phyloP scores from a whole-genome alignment of 2,329 filamentous ascomycete species.

The Rutstroemia sp. region DNA sequence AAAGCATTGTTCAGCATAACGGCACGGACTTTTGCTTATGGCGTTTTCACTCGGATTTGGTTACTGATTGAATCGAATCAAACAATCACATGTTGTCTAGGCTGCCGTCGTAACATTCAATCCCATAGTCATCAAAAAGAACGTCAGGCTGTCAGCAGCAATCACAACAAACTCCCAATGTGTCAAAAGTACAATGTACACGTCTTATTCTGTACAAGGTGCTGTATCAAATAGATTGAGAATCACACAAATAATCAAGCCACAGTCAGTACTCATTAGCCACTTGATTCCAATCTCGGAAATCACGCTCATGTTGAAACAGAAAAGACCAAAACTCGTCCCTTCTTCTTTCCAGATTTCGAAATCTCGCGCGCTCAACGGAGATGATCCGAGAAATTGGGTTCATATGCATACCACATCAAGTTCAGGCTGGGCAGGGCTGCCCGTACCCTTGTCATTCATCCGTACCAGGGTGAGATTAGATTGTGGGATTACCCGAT shows the following conservation, averaged over 20 bases:
- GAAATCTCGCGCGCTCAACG: neutral
- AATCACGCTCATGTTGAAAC: too few relatives aligned
- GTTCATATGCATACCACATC: neutral
- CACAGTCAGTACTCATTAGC: neutral
- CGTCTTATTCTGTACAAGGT: neutral
- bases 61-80: neutral
- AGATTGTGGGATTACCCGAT: constrained; percentile 11
- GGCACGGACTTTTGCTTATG: neutral
- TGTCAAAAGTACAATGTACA: neutral
- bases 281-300: neutral
- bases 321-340: neutral
- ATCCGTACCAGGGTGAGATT: constrained; percentile 2
- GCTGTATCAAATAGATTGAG: constrained; percentile 5
- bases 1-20: neutral
- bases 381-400: constrained; percentile 10
- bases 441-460: neutral
- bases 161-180: neutral
- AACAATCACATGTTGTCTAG: neutral
- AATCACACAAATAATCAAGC: constrained; percentile 1
- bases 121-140: too few relatives aligned
- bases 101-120: too few relatives aligned
- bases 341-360: neutral
- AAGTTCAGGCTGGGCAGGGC: constrained; percentile 3
- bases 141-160: too few relatives aligned
- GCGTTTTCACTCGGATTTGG: neutral